Percentiles rank a stretch among this genome's conserved stretches.
These are phyloP conservation scores for Capronia epimyces DNA, from an alignment of 2,329 filamentous ascomycete genomes.

Conservation along the genomic window DNA sequence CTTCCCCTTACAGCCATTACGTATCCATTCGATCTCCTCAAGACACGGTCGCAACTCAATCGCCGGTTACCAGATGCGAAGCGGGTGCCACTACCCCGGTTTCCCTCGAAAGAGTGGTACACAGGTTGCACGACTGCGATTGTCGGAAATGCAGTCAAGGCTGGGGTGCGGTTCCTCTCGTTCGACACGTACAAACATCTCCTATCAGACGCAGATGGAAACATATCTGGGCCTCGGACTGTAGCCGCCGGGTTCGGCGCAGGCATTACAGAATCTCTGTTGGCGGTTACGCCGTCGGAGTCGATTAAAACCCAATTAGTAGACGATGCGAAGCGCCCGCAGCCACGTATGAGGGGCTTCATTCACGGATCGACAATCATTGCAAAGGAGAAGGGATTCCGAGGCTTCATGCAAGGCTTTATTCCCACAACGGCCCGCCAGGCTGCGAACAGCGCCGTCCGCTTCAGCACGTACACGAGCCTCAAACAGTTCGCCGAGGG, in stretches of 20 bases:
- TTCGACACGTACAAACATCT: conserved; percentile 90
- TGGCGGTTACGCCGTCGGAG: conserved; percentile 95
- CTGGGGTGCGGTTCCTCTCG: conserved; percentile 90
- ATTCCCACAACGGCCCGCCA: conserved; percentile 91
- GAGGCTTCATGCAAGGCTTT: conserved; percentile 95
- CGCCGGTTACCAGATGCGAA: conserved; percentile 70
- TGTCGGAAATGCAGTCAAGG: conserved; percentile 93
- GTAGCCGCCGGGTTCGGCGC: conserved; percentile 92
- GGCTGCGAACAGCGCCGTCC: conserved; percentile 85
- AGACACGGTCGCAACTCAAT: conserved; percentile 92
- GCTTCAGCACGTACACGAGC: conserved; percentile 86
- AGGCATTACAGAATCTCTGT: conserved; percentile 83
- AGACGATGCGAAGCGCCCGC: conserved; percentile 82
- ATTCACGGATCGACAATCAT: conserved; percentile 85
- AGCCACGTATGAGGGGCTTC: conserved; percentile 86
- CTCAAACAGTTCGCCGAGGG: conserved; percentile 86
- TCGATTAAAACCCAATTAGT: conserved; percentile 99
- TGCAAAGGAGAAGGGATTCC: conserved; percentile 75
- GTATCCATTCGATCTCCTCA: conserved; percentile 94
- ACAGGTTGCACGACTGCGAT: conserved; percentile 95
- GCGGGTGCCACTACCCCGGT: conserved; percentile 92
- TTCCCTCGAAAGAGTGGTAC: conserved; percentile 84
- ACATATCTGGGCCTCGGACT: conserved; percentile 82
- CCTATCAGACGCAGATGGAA: conserved; percentile 75
- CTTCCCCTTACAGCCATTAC: conserved; percentile 60